Percentiles rank a stretch among this genome's conserved stretches.
Conservation (phyloP, 129 eudicot genomes). For the Flaveria ramosissima region DNA sequence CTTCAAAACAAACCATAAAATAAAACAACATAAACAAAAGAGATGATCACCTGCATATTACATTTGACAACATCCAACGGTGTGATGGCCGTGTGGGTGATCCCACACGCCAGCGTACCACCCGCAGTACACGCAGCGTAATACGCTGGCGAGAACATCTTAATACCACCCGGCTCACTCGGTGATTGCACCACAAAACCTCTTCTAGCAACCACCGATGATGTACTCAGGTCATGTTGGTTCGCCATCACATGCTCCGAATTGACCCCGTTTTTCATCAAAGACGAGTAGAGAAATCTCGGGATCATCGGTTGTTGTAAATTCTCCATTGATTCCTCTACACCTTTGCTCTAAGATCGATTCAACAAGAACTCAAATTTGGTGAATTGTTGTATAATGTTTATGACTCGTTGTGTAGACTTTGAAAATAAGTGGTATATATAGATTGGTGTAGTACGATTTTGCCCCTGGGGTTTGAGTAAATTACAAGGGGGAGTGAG, state of each 20-base stretch:
- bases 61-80: slow-evolving; percentile 93
- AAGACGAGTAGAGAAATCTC: slow-evolving; percentile 45
- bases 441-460: background rate
- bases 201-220: slow-evolving; percentile 19
- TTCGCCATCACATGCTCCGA: slow-evolving; percentile 6
- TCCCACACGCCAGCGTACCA: slow-evolving; percentile 64
- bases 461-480: background rate
- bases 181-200: slow-evolving; percentile 60
- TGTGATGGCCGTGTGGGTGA: slow-evolving; percentile 76
- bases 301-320: slow-evolving; percentile 55
- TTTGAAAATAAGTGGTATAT: background rate
- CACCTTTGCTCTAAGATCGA: background rate
- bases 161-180: slow-evolving; percentile 56
- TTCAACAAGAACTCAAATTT: background rate
- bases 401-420: background rate
- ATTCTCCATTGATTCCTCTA: slow-evolving; percentile 41
- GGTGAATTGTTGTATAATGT: background rate
- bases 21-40: too few relatives aligned
- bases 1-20: too few relatives aligned
- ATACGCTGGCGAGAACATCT: slow-evolving; percentile 66
- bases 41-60: slow-evolving; percentile 75
- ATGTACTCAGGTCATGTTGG: background rate
- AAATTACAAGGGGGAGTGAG: background rate
- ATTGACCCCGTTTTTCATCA: slow-evolving; percentile 19
- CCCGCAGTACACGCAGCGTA: slow-evolving; percentile 75